Evolutionary conservation across 495 filamentous ascomycete species (phyloP).

Genomic region (Sphaerosporella brunnea): DNA sequence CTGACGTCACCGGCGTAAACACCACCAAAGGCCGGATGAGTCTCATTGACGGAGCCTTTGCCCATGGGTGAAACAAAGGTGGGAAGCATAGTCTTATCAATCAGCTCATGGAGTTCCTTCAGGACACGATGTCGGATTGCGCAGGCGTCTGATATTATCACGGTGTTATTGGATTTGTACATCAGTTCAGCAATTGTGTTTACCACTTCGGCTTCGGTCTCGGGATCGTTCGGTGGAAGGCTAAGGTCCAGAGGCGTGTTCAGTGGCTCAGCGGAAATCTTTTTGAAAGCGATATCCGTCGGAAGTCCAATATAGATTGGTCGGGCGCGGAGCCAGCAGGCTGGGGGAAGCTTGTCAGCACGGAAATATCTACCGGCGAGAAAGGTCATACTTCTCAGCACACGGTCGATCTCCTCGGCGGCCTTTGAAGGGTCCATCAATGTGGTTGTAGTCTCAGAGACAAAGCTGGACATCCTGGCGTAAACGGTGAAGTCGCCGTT

Average conservation of each 20-base stretch:
- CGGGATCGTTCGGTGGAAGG: constrained; percentile 45
- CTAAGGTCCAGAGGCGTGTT: constrained; percentile 50
- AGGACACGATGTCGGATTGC: constrained; percentile 64
- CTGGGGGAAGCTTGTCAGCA: constrained; percentile 14
- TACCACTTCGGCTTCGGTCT: constrained; percentile 69
- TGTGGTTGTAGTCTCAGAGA: constrained; percentile 51
- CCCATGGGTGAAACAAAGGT: constrained; percentile 86
- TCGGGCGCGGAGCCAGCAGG: constrained; percentile 57
- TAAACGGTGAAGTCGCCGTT: constrained; percentile 86
- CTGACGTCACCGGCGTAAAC: constrained; percentile 77
- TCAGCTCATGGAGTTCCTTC: constrained; percentile 57
- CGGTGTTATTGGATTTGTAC: constrained; percentile 53
- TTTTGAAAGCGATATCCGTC: constrained; percentile 65
- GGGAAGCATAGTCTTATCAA: constrained; percentile 58
- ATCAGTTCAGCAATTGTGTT: constrained; percentile 62
- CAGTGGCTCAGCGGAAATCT: constrained; percentile 56
- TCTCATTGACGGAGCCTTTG: constrained; percentile 73
- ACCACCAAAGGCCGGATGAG: constrained; percentile 55
- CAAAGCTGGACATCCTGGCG: constrained; percentile 50
- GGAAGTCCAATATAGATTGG: constrained; percentile 78
- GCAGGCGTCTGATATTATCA: constrained; percentile 84
- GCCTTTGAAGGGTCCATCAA: constrained; percentile 53
- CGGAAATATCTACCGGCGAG: neutral
- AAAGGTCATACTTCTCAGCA: constrained; percentile 33
- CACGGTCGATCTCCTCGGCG: constrained; percentile 58